Evolutionary conservation across 75 land plant genomes (phyloP).

Genomic region (Picea sitchensis): DNA sequence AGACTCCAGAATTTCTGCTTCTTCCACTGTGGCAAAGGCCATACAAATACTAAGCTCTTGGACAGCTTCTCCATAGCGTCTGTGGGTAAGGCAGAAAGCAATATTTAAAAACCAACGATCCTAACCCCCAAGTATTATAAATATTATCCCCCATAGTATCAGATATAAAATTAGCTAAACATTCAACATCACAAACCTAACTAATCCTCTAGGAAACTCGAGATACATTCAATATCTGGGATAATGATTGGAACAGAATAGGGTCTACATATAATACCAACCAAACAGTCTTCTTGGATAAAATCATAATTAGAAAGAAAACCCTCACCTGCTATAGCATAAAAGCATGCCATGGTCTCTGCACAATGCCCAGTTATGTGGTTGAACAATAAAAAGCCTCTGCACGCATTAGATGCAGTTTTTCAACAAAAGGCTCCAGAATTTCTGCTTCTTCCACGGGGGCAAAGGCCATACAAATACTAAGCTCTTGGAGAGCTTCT

Average conservation of each 20-base stretch:
- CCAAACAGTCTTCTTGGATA: background rate
- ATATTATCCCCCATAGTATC: background rate
- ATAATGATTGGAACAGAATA: background rate
- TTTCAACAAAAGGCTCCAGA: constrained; percentile 70
- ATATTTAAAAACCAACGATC: background rate
- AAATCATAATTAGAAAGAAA: background rate
- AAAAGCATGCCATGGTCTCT: constrained; percentile 72
- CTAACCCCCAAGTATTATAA: background rate
- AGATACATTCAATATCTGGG: background rate
- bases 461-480: constrained; percentile 82
- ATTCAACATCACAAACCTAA: background rate
- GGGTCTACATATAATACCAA: background rate
- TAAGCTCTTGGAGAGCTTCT: constrained; percentile 76
- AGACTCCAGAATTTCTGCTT: constrained; percentile 52
- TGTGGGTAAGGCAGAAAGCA: constrained; percentile 14
- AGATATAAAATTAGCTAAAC: background rate
- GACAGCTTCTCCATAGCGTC: constrained; percentile 67
- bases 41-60: constrained; percentile 81
- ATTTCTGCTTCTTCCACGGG: constrained; percentile 59
- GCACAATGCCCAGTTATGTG: constrained; percentile 54
- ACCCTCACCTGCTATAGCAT: constrained; percentile 46
- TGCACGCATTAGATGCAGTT: constrained; percentile 59
- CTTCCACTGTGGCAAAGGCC: constrained; percentile 72
- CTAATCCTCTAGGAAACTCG: background rate
- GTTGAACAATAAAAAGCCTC: constrained; percentile 64